Evolutionary conservation across 768 basidiomycete genomes (phyloP).

Genomic region (Russula vinacea): DNA sequence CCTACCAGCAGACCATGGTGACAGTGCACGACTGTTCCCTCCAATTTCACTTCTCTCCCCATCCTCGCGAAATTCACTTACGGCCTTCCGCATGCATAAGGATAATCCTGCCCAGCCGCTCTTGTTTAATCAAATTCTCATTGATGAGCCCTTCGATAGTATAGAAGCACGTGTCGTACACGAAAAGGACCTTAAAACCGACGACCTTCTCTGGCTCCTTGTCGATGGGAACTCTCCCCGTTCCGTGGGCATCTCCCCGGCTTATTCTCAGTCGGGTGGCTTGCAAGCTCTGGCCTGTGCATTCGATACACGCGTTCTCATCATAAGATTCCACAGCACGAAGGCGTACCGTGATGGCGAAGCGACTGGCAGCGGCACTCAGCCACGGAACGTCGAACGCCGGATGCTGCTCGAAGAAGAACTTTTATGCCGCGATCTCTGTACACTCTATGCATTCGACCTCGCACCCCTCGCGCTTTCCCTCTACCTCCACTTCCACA

Average conservation of each 20-base stretch:
- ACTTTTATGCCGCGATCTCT: constrained; percentile 46
- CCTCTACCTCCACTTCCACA: constrained; percentile 42
- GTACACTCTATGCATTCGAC: constrained; percentile 53
- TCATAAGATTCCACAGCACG: constrained; percentile 31
- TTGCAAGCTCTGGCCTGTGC: constrained; percentile 49
- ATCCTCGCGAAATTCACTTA: no score
- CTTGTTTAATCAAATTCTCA: constrained; percentile 30
- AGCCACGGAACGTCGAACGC: constrained; percentile 29
- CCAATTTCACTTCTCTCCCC: no score
- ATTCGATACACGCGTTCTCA: constrained; percentile 34
- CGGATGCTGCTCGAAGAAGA: constrained; percentile 39
- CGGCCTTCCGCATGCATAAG: neutral
- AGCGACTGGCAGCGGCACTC: neutral
- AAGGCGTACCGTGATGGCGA: neutral
- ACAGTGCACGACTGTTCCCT: no score
- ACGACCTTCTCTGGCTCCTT: constrained; percentile 28
- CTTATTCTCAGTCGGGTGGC: constrained; percentile 43
- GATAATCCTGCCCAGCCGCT: neutral
- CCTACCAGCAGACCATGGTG: no score
- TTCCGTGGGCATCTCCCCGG: constrained; percentile 50
- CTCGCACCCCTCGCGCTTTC: constrained; percentile 50
- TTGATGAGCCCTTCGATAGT: constrained; percentile 32
- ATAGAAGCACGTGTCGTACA: constrained; percentile 31
- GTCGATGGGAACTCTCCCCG: constrained; percentile 29
- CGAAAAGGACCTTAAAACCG: constrained; percentile 30